Conservation (phyloP, 2,329 filamentous ascomycete genomes). For the Hypomyces rosellus region DNA sequence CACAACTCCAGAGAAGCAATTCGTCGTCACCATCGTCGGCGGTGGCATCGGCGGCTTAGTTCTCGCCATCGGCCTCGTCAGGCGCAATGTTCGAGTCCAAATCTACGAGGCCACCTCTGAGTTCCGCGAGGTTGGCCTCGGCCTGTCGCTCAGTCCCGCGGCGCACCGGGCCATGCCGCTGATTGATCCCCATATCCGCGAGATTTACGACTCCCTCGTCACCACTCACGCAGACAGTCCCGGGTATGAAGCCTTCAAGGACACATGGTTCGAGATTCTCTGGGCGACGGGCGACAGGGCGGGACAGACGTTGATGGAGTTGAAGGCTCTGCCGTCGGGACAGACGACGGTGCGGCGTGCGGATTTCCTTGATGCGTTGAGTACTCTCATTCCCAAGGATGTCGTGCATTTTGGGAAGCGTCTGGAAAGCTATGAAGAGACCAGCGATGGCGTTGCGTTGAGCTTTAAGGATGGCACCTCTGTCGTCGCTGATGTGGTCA, state of each 20-base stretch:
- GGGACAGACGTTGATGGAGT: constrained; percentile 8
- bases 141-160: constrained; percentile 50
- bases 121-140: constrained; percentile 54
- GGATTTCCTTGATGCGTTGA: constrained; percentile 13
- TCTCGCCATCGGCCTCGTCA: constrained; percentile 40
- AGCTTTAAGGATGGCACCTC: constrained; percentile 13
- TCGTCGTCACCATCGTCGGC: constrained; percentile 39
- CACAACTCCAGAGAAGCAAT: background rate
- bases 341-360: constrained; percentile 12
- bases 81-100: constrained; percentile 23
- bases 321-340: constrained; percentile 10
- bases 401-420: constrained; percentile 12
- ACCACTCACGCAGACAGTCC: constrained; percentile 11
- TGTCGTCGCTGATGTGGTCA: constrained; percentile 14
- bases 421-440: constrained; percentile 5
- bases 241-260: constrained; percentile 12
- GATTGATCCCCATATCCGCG: constrained; percentile 39
- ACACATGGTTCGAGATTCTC: constrained; percentile 14
- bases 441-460: background rate
- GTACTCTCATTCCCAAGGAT: constrained; percentile 7
- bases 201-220: constrained; percentile 33
- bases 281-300: constrained; percentile 6
- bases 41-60: constrained; percentile 46
- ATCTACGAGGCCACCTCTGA: constrained; percentile 46
- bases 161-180: constrained; percentile 47